phyloP scores from a whole-genome alignment of 2,329 filamentous ascomycete genomes.

The Alternaria longipes region DNA sequence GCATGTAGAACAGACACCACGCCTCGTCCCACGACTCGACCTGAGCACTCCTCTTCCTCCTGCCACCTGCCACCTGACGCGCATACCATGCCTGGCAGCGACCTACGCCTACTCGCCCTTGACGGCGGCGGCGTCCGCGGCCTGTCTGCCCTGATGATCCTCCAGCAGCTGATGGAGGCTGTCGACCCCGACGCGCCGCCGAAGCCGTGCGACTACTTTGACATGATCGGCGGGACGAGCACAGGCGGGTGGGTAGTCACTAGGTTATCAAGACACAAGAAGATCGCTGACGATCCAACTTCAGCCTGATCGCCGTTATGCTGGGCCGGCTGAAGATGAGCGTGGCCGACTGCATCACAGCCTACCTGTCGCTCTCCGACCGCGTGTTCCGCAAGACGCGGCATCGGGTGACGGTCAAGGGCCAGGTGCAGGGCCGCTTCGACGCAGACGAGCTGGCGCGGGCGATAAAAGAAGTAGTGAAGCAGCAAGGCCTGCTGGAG shows the following conservation, averaged over 20 bases:
- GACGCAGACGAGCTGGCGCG: conserved; percentile 27
- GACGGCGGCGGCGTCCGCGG: conserved; percentile 20
- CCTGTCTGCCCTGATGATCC: conserved; percentile 19
- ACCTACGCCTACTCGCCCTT: conserved; percentile 16
- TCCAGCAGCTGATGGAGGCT: conserved; percentile 21
- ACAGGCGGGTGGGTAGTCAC: conserved; percentile 3
- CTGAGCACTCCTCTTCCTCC: background rate
- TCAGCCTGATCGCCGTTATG: conserved; percentile 20
- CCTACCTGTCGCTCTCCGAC: conserved; percentile 7
- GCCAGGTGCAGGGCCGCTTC: conserved; percentile 27
- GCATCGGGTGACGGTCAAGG: conserved; percentile 21
- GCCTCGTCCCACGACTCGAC: background rate
- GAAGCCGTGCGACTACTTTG: conserved; percentile 23
- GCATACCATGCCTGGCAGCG: background rate
- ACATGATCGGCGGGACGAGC: conserved; percentile 6
- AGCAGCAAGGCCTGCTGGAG: conserved; percentile 21
- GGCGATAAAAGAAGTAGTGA: conserved; percentile 23
- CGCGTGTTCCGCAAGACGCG: conserved; percentile 22
- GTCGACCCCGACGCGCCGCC: conserved; percentile 14
- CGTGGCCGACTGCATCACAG: conserved; percentile 16
- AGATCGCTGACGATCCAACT: too few relatives aligned
- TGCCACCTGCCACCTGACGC: background rate
- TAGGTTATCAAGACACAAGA: background rate
- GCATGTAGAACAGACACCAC: conserved; percentile 3
- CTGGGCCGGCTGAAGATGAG: conserved; percentile 18